These are phyloP conservation scores for Lentinula lateritia DNA, from an alignment of 768 basidiomycete species.

Conservation along the genomic window DNA sequence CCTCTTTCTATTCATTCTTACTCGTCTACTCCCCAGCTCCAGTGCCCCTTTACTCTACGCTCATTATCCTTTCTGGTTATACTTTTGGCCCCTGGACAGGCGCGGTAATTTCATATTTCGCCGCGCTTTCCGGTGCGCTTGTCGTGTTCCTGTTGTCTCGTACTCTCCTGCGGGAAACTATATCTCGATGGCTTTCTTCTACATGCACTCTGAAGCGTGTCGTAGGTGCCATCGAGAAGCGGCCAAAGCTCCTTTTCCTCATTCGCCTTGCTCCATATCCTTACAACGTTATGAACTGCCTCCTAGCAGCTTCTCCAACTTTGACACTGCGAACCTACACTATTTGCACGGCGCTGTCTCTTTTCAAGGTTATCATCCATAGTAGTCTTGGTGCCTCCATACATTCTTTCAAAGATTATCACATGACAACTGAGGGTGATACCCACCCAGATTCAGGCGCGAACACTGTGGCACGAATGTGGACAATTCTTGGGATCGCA, in stretches of 20 bases:
- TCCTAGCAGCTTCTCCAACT: slow-evolving; percentile 82
- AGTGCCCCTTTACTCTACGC: slow-evolving; percentile 86
- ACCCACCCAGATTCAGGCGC: slow-evolving; percentile 21
- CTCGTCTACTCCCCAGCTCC: slow-evolving; percentile 50
- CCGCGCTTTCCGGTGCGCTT: slow-evolving; percentile 80
- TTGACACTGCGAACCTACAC: slow-evolving; percentile 77
- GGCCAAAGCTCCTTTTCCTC: slow-evolving; percentile 83
- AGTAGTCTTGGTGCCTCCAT: slow-evolving; percentile 84
- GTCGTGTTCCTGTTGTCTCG: slow-evolving; percentile 80
- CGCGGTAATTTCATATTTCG: slow-evolving; percentile 80
- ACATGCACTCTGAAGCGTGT: slow-evolving; percentile 72
- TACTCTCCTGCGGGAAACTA: slow-evolving; percentile 61
- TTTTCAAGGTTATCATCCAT: slow-evolving; percentile 89
- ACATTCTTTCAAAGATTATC: slow-evolving; percentile 73
- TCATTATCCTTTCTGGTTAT: slow-evolving; percentile 90
- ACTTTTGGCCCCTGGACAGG: slow-evolving; percentile 83
- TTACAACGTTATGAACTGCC: slow-evolving; percentile 93
- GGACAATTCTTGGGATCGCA: slow-evolving; percentile 62
- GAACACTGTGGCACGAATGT: slow-evolving; percentile 47
- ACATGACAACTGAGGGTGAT: slow-evolving; percentile 28
- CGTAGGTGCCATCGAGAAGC: slow-evolving; percentile 81
- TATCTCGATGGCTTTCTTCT: slow-evolving; percentile 67
- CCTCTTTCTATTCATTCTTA: slow-evolving; percentile 2
- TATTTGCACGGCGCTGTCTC: slow-evolving; percentile 72
- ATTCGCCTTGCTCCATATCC: slow-evolving; percentile 91